phyloP scores from a whole-genome alignment of 2,329 filamentous ascomycete genomes.

The Tolypocladium sp. region DNA sequence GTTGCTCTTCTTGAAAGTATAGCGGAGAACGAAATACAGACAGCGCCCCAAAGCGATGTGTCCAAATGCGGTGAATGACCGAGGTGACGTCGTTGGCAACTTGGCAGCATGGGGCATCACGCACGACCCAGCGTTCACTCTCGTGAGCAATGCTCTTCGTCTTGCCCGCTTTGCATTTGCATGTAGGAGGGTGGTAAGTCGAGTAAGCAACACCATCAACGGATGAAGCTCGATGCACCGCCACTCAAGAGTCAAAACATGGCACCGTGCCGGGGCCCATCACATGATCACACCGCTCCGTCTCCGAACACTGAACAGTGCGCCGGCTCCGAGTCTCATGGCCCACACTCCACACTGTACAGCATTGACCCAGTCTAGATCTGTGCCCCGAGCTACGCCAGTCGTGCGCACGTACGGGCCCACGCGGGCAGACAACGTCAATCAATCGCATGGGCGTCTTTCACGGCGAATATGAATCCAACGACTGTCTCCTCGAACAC shows the following conservation, averaged over 20 bases:
- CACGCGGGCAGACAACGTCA: too few relatives aligned
- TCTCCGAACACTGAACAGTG: not conserved
- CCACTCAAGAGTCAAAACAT: not conserved
- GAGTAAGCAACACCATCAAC: not conserved
- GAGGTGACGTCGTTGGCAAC: too few relatives aligned
- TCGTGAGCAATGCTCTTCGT: not conserved
- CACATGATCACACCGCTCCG: not conserved
- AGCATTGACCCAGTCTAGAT: too few relatives aligned
- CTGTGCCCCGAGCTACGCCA: too few relatives aligned
- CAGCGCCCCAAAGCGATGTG: not conserved
- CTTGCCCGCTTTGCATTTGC: too few relatives aligned
- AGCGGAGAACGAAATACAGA: not conserved
- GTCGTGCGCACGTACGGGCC: too few relatives aligned
- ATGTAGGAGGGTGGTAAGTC: too few relatives aligned
- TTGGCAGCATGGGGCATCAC: not conserved
- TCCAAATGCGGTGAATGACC: not conserved
- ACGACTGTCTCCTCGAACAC: not conserved
- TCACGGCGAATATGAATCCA: not conserved
- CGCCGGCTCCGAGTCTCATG: not conserved
- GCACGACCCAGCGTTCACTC: not conserved
- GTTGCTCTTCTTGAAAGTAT: not conserved
- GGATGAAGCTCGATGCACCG: not conserved
- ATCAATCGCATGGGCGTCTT: too few relatives aligned
- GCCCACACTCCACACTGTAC: too few relatives aligned
- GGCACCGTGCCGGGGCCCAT: not conserved